Evolutionary conservation across 2,329 filamentous ascomycete genomes (phyloP), one percentile per base, ranked within the genome.

Genomic region (Alternaria ethzedia): DNA sequence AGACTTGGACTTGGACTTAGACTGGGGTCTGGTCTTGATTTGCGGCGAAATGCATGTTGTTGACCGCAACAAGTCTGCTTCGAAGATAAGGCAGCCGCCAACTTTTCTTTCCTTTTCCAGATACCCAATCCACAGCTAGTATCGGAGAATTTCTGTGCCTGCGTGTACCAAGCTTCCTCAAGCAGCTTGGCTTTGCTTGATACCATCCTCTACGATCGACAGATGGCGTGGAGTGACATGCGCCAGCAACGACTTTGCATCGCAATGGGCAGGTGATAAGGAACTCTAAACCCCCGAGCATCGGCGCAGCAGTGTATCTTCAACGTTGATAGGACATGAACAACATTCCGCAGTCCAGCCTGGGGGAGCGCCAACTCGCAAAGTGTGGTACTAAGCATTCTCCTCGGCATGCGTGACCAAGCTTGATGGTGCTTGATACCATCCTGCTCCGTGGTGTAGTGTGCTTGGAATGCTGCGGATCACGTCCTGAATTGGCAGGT

Each of bases 161-260:
- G 47, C 43, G 41, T 63, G 47, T 32, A 66, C 54, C 62, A 70
- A 71, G 66, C 67, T 61, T 67, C 57, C 45, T 64, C 43, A 56
- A 51, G 15, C 20, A 63, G 63, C 64, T 70, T 67, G 62, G 63
- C 43, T 26, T 45, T 46, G 50, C 30, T 61, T 61, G 51, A 43
- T 36, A 50, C 32, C 47, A n/a, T 44, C 23, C 28, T 32, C 5
- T 3, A 13, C 17, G 15, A n/a, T 43, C 57, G 49, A 54, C 36
- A 41, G 8, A 41, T 41, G 36, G 36, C 36, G 36, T 41, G 36
- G 36, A 41, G 36, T 41, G 36, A 41, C 36, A 41, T 41, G n/a
- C 28, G 47, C 30, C 41, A 58, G n/a, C 25, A 7, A 41, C 2
- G 26, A 46, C 9, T 28, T 32, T 26, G 17, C 41, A 12, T 47